Base-by-base conservation (phyloP, 164 flowering plant species). In the Macadamia tetraphylla region DNA sequence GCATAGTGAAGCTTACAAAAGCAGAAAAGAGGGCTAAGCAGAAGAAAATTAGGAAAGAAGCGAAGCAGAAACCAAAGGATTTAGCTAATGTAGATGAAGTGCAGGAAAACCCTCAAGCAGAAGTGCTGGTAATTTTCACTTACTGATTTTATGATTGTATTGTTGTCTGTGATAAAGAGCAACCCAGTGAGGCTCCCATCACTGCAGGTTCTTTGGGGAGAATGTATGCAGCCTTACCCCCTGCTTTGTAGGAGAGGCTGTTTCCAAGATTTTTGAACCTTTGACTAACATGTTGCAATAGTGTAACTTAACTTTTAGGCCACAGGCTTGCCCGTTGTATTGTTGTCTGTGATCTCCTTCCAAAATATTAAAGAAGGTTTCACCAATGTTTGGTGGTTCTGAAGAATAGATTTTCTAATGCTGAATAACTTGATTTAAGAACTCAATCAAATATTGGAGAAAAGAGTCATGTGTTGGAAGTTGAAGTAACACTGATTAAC, bases 1-100 rank as follows among this genome's bases (percentile, higher is more conserved):
- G 83, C 62, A 31, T 82, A 13, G 74, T 81, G 69, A 89, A 82
- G 86, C 78, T 81, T 52, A 85, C 94, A 15, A 95, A 92, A 75
- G 83, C 86, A 6, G 94, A 95, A 66, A 85, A 81, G 77, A 88
- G 94, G 73, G 87, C 85, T 10, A 92, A 87, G 77, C 74, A 81
- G 67, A 95, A 95, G 76, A 90, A 88, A 78, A 71, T 58, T 70
- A 95, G 78, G 81, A 90, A 83, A 76, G 92, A 88, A 71, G 89
- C 86, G 42, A 95, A 89, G 81, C 85, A 80, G 75, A 90, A 86
- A 68, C 84, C 71, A 40, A 84, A 85, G 70, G 94, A 85, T 29
- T 49, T 61, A 9, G 62, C 62, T 23, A 42, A 73, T 55, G 18
- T 51, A 9, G 87, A 84, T 70, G 85, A 80, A 29, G 81, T 66